Evolutionary conservation across 371 early-diverging fungal species (phyloP), one percentile per base, ranked within the genome.

Genomic region (Mortierella sp.): DNA sequence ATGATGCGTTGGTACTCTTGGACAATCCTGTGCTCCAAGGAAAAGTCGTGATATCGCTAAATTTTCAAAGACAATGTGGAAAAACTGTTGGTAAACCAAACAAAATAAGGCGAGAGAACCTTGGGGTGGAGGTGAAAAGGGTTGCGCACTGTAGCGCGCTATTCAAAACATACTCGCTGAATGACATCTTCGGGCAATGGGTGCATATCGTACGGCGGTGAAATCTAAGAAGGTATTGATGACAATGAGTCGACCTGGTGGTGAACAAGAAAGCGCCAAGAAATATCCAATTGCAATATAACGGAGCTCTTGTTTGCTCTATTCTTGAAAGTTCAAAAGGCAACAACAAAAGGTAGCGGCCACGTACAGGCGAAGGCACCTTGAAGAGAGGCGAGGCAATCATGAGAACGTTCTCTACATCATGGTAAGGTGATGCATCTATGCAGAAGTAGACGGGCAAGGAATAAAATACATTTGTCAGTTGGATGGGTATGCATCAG

Each of bases 341-440:
- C 24, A 46, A 58, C 0, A 35, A 11, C 44, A 1, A 29, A 43
- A 21, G 51, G 8, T 21, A 41, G 29, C 18, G n/a, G 58, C 3
- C 43, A 5, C 81, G 16, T 84, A 84, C 85, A 71, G 81, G 73
- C 0, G 58, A 58, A 1, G 85, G 85, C 49, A 81, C 76, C 55
- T 80, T 77, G 55, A 84, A 84, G 11, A 84, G 76, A 16, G 84
- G 84, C 21, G 84, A 84, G 43, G 73, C 84, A 77, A 84, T 84
- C 85, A 84, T 84, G 18, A 48, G 76, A 41, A 84, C 82, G 56
- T 84, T 72, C 68, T 84, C 79, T 70, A 84, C 85, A 80, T 80
- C 85, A 68, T 84, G 82, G 72, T 84, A 84, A 1, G 85, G 78
- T 2, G 85, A 84, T 11, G 82, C 82, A 81, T 84, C 85, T 84